Evolutionary conservation across 257 asterid species (phyloP).

Genomic region (Solanum corneliomulleri): DNA sequence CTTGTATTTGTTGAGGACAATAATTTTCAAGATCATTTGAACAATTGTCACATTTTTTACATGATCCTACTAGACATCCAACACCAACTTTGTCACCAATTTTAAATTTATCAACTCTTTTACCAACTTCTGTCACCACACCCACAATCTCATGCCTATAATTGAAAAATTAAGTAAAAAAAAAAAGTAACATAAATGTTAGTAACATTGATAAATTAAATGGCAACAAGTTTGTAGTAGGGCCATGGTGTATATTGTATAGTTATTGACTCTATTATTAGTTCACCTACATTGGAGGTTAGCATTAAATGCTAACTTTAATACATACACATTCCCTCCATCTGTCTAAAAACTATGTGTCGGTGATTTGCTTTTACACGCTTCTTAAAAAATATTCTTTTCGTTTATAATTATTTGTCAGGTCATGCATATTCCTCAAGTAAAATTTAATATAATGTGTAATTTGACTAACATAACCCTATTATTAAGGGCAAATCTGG

Average conservation of each 20-base stretch:
- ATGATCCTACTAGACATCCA: slow-evolving; percentile 36
- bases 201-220: not conserved
- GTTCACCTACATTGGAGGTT: not conserved
- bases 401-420: too few relatives aligned
- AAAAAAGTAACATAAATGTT: not conserved
- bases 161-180: not conserved
- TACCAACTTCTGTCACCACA: slow-evolving; percentile 37
- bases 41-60: slow-evolving; percentile 24
- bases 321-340: not conserved
- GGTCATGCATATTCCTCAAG: too few relatives aligned
- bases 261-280: not conserved
- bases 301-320: not conserved
- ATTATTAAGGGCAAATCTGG: too few relatives aligned
- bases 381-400: too few relatives aligned
- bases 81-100: slow-evolving; percentile 42
- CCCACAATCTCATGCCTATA: slow-evolving; percentile 35
- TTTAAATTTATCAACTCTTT: slow-evolving; percentile 22
- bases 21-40: slow-evolving; percentile 16
- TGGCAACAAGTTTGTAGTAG: not conserved
- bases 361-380: too few relatives aligned
- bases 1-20: slow-evolving; percentile 11
- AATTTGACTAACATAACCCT: too few relatives aligned
- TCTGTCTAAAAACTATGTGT: too few relatives aligned
- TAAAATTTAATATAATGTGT: too few relatives aligned
- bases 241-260: not conserved